These are phyloP conservation scores for Aleurites moluccanus DNA, from an alignment of 441 rosid species.

Conservation along the genomic window DNA sequence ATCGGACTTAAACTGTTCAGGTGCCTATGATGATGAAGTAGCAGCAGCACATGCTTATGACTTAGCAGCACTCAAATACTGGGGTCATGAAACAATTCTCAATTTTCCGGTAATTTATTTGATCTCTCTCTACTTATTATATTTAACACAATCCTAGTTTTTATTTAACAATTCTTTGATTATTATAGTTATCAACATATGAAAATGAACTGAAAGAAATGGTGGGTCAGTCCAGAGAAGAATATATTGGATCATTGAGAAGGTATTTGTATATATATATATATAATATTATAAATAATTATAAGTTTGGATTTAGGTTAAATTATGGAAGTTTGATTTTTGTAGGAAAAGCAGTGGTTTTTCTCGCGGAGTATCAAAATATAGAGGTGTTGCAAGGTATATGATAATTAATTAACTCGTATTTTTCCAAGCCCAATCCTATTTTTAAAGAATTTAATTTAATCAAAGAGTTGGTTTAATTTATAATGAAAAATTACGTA, in stretches of 20 bases:
- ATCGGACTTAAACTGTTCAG: slow-evolving; percentile 28
- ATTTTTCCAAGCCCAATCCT: no score
- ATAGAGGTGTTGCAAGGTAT: slow-evolving; percentile 95
- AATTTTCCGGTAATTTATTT: slow-evolving; percentile 62
- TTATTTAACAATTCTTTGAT: background rate
- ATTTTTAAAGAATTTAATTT: background rate
- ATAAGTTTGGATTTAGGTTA: background rate
- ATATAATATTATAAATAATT: background rate
- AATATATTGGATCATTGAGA: slow-evolving; percentile 75
- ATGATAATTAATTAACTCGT: background rate
- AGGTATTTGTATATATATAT: slow-evolving; percentile 32
- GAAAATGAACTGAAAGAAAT: slow-evolving; percentile 62
- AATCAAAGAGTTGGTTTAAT: no score
- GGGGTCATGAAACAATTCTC: slow-evolving; percentile 84
- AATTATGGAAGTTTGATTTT: background rate
- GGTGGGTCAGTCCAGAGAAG: slow-evolving; percentile 72
- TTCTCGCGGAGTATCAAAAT: slow-evolving; percentile 90
- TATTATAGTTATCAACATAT: slow-evolving; percentile 41
- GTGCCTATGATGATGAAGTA: slow-evolving; percentile 85
- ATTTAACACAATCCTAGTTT: background rate
- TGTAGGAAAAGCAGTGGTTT: slow-evolving; percentile 89
- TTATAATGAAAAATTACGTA: no score
- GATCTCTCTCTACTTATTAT: background rate
- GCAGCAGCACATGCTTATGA: slow-evolving; percentile 95
- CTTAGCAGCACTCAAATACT: slow-evolving; percentile 91